Percentiles rank a stretch among this genome's conserved stretches.
These are phyloP conservation scores for Aspergillus floridensis DNA, from an alignment of 2,329 filamentous ascomycete genomes.

Conservation along the genomic window DNA sequence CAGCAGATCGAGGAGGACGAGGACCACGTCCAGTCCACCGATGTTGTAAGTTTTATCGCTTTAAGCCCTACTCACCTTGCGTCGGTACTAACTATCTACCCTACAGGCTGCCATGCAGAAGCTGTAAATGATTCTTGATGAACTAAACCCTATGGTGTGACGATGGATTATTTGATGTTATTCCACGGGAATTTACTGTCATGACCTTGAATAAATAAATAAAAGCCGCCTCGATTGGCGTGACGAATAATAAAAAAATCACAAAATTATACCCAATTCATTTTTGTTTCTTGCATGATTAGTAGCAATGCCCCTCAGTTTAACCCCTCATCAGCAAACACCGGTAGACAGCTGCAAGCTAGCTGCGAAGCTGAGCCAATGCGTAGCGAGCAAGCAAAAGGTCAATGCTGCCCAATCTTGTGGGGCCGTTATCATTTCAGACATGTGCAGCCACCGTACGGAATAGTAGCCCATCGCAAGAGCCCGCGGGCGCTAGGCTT, in stretches of 20 bases:
- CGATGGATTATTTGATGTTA: constrained; percentile 37
- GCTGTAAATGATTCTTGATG: constrained; percentile 60
- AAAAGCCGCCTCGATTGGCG: constrained; percentile 27
- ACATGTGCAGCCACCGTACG: too few relatives aligned
- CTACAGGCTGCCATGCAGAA: constrained; percentile 76
- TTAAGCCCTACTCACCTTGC: neutral
- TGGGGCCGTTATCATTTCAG: neutral
- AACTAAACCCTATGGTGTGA: constrained; percentile 34
- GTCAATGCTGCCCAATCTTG: neutral
- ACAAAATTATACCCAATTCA: constrained; percentile 23
- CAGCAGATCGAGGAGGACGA: constrained; percentile 81
- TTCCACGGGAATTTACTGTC: constrained; percentile 33
- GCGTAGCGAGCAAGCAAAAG: neutral
- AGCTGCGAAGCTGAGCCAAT: neutral
- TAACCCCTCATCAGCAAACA: neutral
- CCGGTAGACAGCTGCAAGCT: neutral
- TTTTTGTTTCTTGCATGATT: neutral
- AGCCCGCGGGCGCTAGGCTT: neutral
- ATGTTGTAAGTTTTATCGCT: constrained; percentile 58
- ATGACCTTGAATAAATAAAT: constrained; percentile 32
- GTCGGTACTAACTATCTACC: constrained; percentile 15
- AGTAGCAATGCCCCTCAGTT: neutral
- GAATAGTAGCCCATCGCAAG: too few relatives aligned
- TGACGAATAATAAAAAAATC: constrained; percentile 33
- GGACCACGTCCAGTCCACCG: constrained; percentile 94